Evolutionary conservation across 2,329 filamentous ascomycete species (phyloP), one percentile per base, ranked within the genome.

Genomic region (Metarhizium guizhouense): DNA sequence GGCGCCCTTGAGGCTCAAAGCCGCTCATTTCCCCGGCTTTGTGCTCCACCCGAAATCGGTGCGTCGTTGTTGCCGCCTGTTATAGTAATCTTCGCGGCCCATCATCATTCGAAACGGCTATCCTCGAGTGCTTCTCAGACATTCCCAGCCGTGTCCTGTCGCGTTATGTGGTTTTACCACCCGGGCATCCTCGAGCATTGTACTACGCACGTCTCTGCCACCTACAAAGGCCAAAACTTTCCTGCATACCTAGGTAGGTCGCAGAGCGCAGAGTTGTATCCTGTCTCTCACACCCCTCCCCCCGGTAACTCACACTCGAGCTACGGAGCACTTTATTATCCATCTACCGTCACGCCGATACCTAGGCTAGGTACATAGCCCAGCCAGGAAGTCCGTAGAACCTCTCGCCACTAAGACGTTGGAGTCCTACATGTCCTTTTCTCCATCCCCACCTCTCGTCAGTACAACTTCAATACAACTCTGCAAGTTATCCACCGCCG

Each of bases 311-410:
- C 16, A 34, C 47, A 48, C 43, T 48, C 18, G 51, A 47, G 40
- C 52, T 45, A 20, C 32, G 11, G 40, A 14, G 34, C 25, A 11
- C 25, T 53, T 52, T 32, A 25, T 48, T 38, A 42, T 51, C 25
- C 49, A 57, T 57, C 56, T 55, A 53, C 56, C 52, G 52, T 25
- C 42, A 25, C 47, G 40, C 52, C 51, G 36, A 52, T 47, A 42
- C 45, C n/a, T 47, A 54, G 25, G 52, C 48, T 13, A 11, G 34
- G 34, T 8, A 36, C 7, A 13, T 13, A 36, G 34, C 25, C 25
- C 25, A 25, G 25, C 25, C 25, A 25, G 25, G 25, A 25, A 25
- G 25, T 25, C 25, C 25, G 25, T 25, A 25, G 25, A 25, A 25
- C 25, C 25, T 25, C 25, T 25, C 25, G 25, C 25, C 25, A 25